Evolutionary conservation across 768 basidiomycete genomes (phyloP), one percentile per base, ranked within the genome.

Genomic region (Pleurotus citrinopileatus): DNA sequence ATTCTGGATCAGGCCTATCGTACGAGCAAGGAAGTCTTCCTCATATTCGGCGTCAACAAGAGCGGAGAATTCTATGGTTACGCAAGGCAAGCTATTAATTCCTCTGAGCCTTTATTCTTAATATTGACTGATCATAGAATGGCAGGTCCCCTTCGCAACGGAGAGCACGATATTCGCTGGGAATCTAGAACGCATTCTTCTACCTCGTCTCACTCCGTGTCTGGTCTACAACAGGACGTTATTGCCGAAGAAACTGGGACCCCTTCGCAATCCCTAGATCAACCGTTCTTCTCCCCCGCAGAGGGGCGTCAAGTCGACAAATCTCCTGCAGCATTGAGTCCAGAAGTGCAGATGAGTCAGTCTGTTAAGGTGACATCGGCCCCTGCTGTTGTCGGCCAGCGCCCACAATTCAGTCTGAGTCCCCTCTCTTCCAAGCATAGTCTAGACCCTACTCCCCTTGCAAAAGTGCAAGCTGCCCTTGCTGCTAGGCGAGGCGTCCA

Each of bases 41-140:
- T 98, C 40, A 84, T 98, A 54, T 98, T 98, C 61, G 82, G 94
- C 29, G 96, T 91, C 15, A 98, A 98, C 71, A 92, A 89, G 66
- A 89, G 89, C 54, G 94, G 96, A 29, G 92, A 93, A 67, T 98
- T 97, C 65, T 97, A 89, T 62, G 95, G 95, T 19, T 95, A 91
- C 65, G 94, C 92, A 9, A 83, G 80, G 85, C 93, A 69, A 56
- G 74, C 70, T 22, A 15, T 29, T 19, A 5, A 50, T 17, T 40
- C 13, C 17, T 20, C 10, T 19, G 43, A 38, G 26, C 22, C 25
- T 10, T 44, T 8, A 13, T 42, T n/a, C 17, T 36, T 13, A 15
- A 29, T 63, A 57, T 28, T 61, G 28, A 38, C 51, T 19, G 40
- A 25, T 9, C 1, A 34, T 61, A 90, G 90, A 63, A 93, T 94